A percentile compares a stretch with the other conserved stretches of the same genome.
Evolutionary conservation across 768 basidiomycete species (phyloP).

Genomic region (Rhizopogon vulgaris): DNA sequence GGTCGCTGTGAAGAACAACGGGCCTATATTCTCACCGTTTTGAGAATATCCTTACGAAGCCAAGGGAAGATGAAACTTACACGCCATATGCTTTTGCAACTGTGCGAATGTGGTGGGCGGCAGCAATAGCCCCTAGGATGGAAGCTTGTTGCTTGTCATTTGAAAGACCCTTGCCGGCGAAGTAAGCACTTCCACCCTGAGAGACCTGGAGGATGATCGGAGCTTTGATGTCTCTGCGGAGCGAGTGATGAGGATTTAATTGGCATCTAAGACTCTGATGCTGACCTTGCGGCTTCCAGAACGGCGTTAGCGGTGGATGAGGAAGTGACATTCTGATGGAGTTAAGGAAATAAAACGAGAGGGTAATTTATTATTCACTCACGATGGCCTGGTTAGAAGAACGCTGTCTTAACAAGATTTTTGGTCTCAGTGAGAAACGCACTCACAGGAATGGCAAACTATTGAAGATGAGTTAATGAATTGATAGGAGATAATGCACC

Average conservation of each 20-base stretch:
- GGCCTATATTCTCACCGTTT: constrained; percentile 45
- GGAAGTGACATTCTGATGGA: constrained; percentile 84
- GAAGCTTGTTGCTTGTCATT: constrained; percentile 97
- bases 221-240: constrained; percentile 80
- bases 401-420: background rate
- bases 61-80: constrained; percentile 40
- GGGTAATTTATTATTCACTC: constrained; percentile 26
- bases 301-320: constrained; percentile 92
- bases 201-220: constrained; percentile 98
- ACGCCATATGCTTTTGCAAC: constrained; percentile 90
- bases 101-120: constrained; percentile 85
- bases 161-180: constrained; percentile 91
- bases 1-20: constrained; percentile 96
- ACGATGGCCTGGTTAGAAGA: constrained; percentile 59
- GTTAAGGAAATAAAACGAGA: background rate
- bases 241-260: constrained; percentile 3
- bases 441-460: constrained; percentile 83
- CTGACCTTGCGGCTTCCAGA: constrained; percentile 89
- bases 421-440: background rate
- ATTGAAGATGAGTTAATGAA: constrained; percentile 20
- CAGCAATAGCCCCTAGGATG: constrained; percentile 85
- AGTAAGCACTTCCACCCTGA: constrained; percentile 94
- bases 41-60: background rate
- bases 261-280: constrained; percentile 1
- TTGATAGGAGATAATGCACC: constrained; percentile 36